Conservation (phyloP, 2,329 filamentous ascomycete genomes). For the Fusarium sulawesiense region DNA sequence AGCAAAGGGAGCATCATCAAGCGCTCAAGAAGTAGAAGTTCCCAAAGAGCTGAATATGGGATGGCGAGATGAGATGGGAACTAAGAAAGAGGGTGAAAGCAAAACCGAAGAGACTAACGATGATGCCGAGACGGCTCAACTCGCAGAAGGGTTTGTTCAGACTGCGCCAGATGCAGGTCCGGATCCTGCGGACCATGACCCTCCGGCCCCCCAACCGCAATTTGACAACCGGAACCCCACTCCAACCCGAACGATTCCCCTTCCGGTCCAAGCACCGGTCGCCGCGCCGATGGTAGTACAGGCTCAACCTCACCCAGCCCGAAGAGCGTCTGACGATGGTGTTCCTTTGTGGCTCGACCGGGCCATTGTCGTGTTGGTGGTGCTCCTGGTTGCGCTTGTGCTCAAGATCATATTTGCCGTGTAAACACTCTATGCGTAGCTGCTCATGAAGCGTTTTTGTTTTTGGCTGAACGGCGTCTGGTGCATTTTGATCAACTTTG, state of each 20-base stretch:
- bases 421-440: conserved; percentile 13
- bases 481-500: conserved; percentile 3
- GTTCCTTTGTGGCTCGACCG: conserved; percentile 83
- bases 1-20: conserved; percentile 54
- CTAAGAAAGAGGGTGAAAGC: conserved; percentile 33
- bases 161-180: conserved; percentile 51
- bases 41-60: conserved; percentile 71
- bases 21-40: conserved; percentile 58
- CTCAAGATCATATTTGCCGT: conserved; percentile 62
- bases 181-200: not conserved
- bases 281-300: conserved; percentile 21
- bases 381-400: conserved; percentile 77
- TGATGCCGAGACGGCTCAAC: conserved; percentile 58
- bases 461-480: conserved; percentile 16
- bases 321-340: conserved; percentile 54
- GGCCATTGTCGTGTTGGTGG: conserved; percentile 77
- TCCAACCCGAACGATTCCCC: conserved; percentile 25
- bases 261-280: conserved; percentile 15
- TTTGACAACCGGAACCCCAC: conserved; percentile 27
- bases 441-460: not conserved
- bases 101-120: conserved; percentile 40
- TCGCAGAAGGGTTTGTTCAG: conserved; percentile 69
- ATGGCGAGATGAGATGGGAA: conserved; percentile 77
- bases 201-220: conserved; percentile 11
- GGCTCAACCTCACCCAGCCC: conserved; percentile 31